These are phyloP conservation scores for Dipodascopsis tothii DNA, from an alignment of 805 yeast genomes.

Conservation along the genomic window DNA sequence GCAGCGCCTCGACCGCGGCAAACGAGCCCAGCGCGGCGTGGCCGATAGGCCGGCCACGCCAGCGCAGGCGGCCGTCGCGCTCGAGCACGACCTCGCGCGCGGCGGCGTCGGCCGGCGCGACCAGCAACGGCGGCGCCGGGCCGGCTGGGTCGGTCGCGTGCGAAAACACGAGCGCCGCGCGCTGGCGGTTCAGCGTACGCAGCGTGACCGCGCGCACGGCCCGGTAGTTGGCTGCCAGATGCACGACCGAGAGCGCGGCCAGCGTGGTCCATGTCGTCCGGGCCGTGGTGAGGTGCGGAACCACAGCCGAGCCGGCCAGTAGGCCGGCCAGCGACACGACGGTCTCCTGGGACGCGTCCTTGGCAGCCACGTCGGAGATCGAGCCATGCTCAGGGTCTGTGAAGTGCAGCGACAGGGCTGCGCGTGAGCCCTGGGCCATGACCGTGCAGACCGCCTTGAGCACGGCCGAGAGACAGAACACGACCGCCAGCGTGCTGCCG, in stretches of 20 bases:
- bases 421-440: constrained; percentile 34
- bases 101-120: constrained; percentile 26
- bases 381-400: constrained; percentile 31
- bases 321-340: constrained; percentile 33
- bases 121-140: constrained; percentile 21
- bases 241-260: constrained; percentile 26
- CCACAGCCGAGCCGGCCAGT: constrained; percentile 32
- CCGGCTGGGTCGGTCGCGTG: constrained; percentile 13
- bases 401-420: constrained; percentile 35
- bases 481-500: constrained; percentile 18
- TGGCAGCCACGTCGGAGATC: constrained; percentile 33
- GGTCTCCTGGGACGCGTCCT: constrained; percentile 35
- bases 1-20: constrained; percentile 19
- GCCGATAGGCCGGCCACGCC: constrained; percentile 29
- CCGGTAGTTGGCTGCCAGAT: constrained; percentile 31
- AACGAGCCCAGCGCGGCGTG: constrained; percentile 26
- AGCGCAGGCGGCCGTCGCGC: constrained; percentile 28
- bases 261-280: constrained; percentile 28
- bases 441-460: constrained; percentile 33
- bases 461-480: constrained; percentile 31
- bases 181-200: constrained; percentile 30
- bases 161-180: constrained; percentile 30
- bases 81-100: constrained; percentile 28
- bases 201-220: constrained; percentile 32
- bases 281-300: constrained; percentile 20